Evolutionary conservation across 2,329 filamentous ascomycete species (phyloP).

Genomic region (Echinosphaeria canescens): DNA sequence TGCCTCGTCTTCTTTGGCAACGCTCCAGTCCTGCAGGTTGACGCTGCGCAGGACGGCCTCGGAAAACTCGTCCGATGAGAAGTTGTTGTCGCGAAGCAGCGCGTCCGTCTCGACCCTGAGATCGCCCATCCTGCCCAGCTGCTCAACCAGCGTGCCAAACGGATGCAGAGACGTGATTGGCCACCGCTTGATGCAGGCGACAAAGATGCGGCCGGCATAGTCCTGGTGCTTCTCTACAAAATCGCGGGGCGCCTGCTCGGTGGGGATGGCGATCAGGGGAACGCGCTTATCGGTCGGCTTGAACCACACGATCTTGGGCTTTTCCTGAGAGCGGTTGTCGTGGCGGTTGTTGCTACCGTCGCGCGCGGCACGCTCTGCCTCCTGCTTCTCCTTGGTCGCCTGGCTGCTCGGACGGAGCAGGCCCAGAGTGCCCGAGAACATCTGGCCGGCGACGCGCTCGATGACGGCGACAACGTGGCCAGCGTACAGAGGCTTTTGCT

Average conservation of each 20-base stretch:
- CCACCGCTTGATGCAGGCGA: constrained; percentile 98
- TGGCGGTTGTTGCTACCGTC: constrained; percentile 53
- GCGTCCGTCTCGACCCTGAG: constrained; percentile 96
- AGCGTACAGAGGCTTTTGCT: constrained; percentile 92
- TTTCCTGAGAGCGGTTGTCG: constrained; percentile 73
- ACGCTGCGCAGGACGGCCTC: constrained; percentile 90
- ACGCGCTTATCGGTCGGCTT: constrained; percentile 99
- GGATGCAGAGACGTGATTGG: constrained; percentile 98
- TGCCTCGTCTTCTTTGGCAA: constrained; percentile 63
- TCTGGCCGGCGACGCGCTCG: constrained; percentile 90
- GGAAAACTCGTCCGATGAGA: constrained; percentile 91
- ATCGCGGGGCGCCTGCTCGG: constrained; percentile 89
- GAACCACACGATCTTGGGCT: constrained; percentile 99
- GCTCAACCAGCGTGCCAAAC: constrained; percentile 92
- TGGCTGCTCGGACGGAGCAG: constrained; percentile 91
- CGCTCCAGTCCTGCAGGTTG: constrained; percentile 76
- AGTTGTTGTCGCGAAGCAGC: constrained; percentile 94
- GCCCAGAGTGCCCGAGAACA: constrained; percentile 95
- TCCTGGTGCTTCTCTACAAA: constrained; percentile 98
- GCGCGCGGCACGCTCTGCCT: constrained; percentile 81
- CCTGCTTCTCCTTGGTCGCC: constrained; percentile 98
- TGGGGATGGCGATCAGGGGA: constrained; percentile 92
- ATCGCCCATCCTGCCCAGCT: constrained; percentile 93
- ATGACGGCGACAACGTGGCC: constrained; percentile 95
- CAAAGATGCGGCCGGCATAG: constrained; percentile 94